Percentiles rank a stretch among this genome's conserved stretches.
Conservation (phyloP, 441 rosid genomes). For the Eutrema salsugineum region DNA sequence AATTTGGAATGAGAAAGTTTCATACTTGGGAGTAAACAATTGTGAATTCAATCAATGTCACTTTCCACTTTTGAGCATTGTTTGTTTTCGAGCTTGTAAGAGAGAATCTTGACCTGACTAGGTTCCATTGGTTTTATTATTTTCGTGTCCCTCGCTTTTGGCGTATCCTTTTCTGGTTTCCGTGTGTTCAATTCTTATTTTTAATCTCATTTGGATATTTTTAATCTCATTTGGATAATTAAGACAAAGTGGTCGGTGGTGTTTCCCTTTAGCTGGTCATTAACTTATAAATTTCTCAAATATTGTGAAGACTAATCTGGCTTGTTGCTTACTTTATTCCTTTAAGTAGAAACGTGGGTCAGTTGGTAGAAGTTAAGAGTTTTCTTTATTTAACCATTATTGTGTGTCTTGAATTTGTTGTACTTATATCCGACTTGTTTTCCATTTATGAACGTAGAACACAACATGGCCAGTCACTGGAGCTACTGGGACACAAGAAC, state of each 20-base stretch:
- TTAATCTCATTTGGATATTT: not conserved
- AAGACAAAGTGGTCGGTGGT: constrained; percentile 6
- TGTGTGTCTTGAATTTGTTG: not conserved
- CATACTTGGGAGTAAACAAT: not conserved
- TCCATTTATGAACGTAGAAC: constrained; percentile 10
- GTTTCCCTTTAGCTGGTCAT: not conserved
- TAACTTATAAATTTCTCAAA: not conserved
- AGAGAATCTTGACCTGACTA: not conserved
- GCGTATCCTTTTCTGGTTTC: constrained; percentile 4
- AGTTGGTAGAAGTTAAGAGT: not conserved
- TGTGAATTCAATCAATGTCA: constrained; percentile 15
- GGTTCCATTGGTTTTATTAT: constrained; percentile 8
- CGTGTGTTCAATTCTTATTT: not conserved
- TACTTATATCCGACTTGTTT: not conserved
- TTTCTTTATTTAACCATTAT: not conserved
- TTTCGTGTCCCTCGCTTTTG: constrained; percentile 6
- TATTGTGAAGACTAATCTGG: not conserved
- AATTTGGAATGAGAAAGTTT: not conserved
- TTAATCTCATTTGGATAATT: not conserved
- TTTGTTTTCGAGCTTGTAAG: not conserved
- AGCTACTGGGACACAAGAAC: not conserved
- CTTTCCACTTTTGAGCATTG: constrained; percentile 15
- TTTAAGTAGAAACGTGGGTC: not conserved
- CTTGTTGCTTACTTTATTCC: not conserved
- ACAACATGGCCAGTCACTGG: not conserved